phyloP scores from a whole-genome alignment of 2,329 filamentous ascomycete species.

The Exophiala lecanii-corni region DNA sequence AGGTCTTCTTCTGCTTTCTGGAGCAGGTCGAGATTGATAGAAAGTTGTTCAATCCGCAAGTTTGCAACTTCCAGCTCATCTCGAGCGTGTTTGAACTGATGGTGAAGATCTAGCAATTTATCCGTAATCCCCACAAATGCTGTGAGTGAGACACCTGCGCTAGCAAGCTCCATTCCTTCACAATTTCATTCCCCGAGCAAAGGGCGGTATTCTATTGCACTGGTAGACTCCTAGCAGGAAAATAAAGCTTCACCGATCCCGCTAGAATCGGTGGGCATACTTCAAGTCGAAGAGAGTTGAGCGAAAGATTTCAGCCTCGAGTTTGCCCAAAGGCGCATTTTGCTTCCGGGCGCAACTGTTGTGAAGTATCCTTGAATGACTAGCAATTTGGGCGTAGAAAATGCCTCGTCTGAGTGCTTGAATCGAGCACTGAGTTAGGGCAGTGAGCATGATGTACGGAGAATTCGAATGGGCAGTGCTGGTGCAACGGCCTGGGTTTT shows the following conservation, averaged over 20 bases:
- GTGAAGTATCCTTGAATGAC: background rate
- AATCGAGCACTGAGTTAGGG: background rate
- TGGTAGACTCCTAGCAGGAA: background rate
- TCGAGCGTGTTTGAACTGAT: background rate
- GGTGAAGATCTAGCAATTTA: background rate
- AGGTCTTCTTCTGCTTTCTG: background rate
- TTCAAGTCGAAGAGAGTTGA: background rate
- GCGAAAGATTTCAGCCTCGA: background rate
- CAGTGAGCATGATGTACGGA: background rate
- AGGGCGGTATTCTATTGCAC: background rate
- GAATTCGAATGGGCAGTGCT: background rate
- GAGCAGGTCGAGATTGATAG: background rate
- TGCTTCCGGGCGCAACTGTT: background rate
- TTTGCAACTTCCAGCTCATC: background rate
- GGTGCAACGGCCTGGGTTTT: background rate
- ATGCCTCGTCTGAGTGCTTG: background rate
- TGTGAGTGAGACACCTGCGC: background rate
- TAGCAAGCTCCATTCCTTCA: slow-evolving; percentile 1
- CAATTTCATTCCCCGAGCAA: background rate
- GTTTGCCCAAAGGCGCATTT: background rate
- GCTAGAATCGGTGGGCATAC: background rate
- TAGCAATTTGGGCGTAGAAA: slow-evolving; percentile 1
- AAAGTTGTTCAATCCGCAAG: background rate
- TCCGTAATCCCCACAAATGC: background rate
- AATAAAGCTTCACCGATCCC: background rate